phyloP scores from a whole-genome alignment of 2,329 filamentous ascomycete genomes.

The Aspergillus fijiensis region DNA sequence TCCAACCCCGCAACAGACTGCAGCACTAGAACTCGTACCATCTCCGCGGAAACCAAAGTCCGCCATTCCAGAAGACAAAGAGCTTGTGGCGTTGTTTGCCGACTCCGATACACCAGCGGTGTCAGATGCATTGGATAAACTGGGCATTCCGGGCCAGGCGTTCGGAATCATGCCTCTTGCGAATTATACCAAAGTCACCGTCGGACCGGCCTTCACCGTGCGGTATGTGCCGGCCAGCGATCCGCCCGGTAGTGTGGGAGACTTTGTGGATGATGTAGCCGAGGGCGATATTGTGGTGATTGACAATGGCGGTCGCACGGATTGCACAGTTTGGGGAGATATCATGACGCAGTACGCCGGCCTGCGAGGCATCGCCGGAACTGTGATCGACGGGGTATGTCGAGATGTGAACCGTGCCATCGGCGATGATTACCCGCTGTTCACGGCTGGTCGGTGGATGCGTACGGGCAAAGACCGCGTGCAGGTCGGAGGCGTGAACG shows the following conservation, averaged over 20 bases:
- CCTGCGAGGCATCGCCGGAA: slow-evolving; percentile 30
- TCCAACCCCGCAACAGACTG: too few species aligned
- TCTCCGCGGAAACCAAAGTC: slow-evolving; percentile 8
- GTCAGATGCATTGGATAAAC: slow-evolving; percentile 25
- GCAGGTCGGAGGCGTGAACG: too few species aligned
- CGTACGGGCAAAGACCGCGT: too few species aligned
- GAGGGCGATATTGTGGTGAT: slow-evolving; percentile 34
- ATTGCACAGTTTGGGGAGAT: slow-evolving; percentile 40
- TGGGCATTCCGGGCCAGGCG: slow-evolving; percentile 22
- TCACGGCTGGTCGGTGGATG: too few species aligned
- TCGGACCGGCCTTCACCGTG: slow-evolving; percentile 36
- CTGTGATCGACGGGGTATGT: slow-evolving; percentile 36
- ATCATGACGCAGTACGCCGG: slow-evolving; percentile 40
- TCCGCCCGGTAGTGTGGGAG: slow-evolving; percentile 29
- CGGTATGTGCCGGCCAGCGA: slow-evolving; percentile 28
- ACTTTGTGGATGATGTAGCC: slow-evolving; percentile 36
- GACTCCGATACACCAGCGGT: slow-evolving; percentile 20
- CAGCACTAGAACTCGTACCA: background rate
- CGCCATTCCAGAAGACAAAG: slow-evolving; percentile 15
- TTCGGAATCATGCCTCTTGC: slow-evolving; percentile 21
- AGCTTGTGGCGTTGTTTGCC: slow-evolving; percentile 18
- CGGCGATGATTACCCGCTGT: slow-evolving; percentile 10
- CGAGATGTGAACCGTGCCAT: slow-evolving; percentile 34
- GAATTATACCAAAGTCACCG: slow-evolving; percentile 29
- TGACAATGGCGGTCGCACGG: slow-evolving; percentile 35